Evolutionary conservation across 495 filamentous ascomycete species (phyloP).

Genomic region (Aspergillus wentii): DNA sequence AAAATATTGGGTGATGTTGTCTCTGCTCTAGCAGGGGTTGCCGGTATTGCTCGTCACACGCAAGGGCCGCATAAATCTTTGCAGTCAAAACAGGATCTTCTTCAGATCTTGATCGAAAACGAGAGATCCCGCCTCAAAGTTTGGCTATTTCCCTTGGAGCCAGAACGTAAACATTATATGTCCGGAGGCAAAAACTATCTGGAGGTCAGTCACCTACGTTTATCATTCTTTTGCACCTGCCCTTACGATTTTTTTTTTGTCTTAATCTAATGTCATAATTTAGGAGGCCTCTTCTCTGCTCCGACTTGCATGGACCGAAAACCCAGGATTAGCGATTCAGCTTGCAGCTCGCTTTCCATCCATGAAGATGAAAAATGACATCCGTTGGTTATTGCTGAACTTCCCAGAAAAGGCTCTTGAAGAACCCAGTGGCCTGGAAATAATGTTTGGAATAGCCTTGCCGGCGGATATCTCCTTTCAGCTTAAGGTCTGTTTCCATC

Average conservation of each 20-base stretch:
- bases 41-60: constrained; percentile 50
- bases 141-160: constrained; percentile 82
- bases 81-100: constrained; percentile 72
- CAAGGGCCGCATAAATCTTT: constrained; percentile 57
- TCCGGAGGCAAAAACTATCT: constrained; percentile 23
- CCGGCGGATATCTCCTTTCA: constrained; percentile 77
- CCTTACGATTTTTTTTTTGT: too few relatives aligned
- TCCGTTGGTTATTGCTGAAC: constrained; percentile 72
- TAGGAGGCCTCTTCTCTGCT: constrained; percentile 51
- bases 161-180: constrained; percentile 55
- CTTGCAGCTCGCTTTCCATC: constrained; percentile 75
- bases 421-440: constrained; percentile 74
- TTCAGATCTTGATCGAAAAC: constrained; percentile 74
- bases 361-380: constrained; percentile 61
- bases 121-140: constrained; percentile 79
- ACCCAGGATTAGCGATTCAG: constrained; percentile 77
- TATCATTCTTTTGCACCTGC: background rate
- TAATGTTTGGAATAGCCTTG: constrained; percentile 71
- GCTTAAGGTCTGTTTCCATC: constrained; percentile 69
- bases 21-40: constrained; percentile 51
- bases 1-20: constrained; percentile 75
- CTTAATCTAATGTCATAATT: constrained; percentile 9
- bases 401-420: constrained; percentile 75
- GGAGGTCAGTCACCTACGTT: constrained; percentile 22
- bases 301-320: constrained; percentile 79